Base-by-base conservation (phyloP, 371 early-diverging fungal genomes). In the Rhizopus delemar region DNA sequence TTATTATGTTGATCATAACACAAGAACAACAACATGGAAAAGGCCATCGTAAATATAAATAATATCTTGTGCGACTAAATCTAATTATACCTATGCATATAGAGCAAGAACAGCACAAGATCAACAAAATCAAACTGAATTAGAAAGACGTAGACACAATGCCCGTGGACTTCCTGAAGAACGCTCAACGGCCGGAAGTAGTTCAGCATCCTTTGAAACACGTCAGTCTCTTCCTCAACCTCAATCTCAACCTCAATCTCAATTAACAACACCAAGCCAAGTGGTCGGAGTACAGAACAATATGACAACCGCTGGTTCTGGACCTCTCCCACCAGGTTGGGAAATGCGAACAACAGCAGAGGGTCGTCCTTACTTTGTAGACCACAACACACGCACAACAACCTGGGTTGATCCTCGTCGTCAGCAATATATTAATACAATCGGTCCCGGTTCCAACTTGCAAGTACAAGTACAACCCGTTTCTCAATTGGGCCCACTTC, bases 371-470 rank as follows among this genome's bases (percentile, higher is more conserved):
- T 98, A 96, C 73, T 98, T 91, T 84, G 97, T 98, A 28, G 95
- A 98, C 67, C 99, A 98, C 75, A 96, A 93, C 66, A 95, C 94
- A 5, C 90, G 96, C 35, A 91, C 95, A 0, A 98, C 99, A 1
- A 95, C 99, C 0, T 98, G 99, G 99, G 90, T 89, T 1, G 93
- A 93, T 75, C 95, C 95, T 36, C 81, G 93, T 46, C 82, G 90
- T 34, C 87, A 84, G 58, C 87, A 85, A 61, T 83, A 76, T 54
- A 78, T 77, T 56, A 75, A 80, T 49, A 80, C 79, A 15, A 78
- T 77, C 57, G 80, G 80, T 16, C 77, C 75, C 49, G 76, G 79
- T 15, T 74, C 80, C 41, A 81, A 62, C 51, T 58, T 76, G 22
- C 85, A 86, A 63, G 85, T 86, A 0, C 84, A 87, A 57, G 81